Conservation (phyloP, 1,139 yeast genomes). For the Pichia sp. region DNA sequence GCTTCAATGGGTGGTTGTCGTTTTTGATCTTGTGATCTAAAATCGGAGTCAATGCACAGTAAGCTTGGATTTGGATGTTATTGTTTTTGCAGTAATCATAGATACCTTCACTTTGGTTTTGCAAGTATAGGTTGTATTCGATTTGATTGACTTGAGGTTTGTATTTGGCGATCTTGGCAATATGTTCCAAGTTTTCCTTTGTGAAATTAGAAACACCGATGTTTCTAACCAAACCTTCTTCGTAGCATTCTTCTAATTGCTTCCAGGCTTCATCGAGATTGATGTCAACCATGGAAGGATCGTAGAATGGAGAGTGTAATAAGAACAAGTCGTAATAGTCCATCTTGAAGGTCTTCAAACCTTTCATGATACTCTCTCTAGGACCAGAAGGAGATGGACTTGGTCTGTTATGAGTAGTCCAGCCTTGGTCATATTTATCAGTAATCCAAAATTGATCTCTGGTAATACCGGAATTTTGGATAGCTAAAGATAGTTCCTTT, state of each 20-base stretch:
- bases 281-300: conserved; percentile 36
- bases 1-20: conserved; percentile 34
- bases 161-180: conserved; percentile 41
- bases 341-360: conserved; percentile 37
- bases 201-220: conserved; percentile 54
- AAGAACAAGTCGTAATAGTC: conserved; percentile 53
- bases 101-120: conserved; percentile 63
- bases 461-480: conserved; percentile 41
- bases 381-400: conserved; percentile 29
- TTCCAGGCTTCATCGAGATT: conserved; percentile 37
- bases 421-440: conserved; percentile 48
- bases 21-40: conserved; percentile 31
- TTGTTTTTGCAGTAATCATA: conserved; percentile 43
- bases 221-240: conserved; percentile 36
- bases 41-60: conserved; percentile 53
- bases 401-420: conserved; percentile 30
- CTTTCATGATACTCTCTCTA: conserved; percentile 35
- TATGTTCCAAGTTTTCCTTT: conserved; percentile 36
- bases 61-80: conserved; percentile 48
- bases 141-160: conserved; percentile 71
- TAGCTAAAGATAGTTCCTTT: conserved; percentile 52
- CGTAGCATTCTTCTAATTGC: conserved; percentile 34
- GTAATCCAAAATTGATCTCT: conserved; percentile 56
- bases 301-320: conserved; percentile 45
- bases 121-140: conserved; percentile 66